phyloP scores from a whole-genome alignment of 2,329 filamentous ascomycete genomes.

The Malbranchea zuffiana region DNA sequence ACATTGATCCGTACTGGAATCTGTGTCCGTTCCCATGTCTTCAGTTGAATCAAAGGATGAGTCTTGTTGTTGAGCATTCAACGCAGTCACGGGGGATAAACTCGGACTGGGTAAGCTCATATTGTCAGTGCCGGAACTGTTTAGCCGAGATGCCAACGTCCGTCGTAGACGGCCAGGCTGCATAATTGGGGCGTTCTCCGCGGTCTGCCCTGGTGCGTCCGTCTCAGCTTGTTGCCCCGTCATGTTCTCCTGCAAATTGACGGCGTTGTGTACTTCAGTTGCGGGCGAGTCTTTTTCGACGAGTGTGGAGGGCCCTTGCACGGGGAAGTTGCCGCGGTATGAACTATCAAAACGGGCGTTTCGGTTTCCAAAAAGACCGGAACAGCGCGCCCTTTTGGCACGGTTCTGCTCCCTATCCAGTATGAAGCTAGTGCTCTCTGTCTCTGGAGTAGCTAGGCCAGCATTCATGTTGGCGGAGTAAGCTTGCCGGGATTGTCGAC shows the following conservation, averaged over 20 bases:
- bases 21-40: conserved; percentile 32
- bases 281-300: too few relatives aligned
- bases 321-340: too few relatives aligned
- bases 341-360: too few relatives aligned
- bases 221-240: too few relatives aligned
- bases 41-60: conserved; percentile 34
- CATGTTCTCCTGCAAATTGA: too few relatives aligned
- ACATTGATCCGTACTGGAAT: conserved; percentile 35
- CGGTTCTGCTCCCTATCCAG: not conserved
- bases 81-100: conserved; percentile 77
- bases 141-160: too few relatives aligned
- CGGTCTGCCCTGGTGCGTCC: too few relatives aligned
- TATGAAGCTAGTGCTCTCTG: conserved; percentile 25
- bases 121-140: conserved; percentile 54
- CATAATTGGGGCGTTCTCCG: too few relatives aligned
- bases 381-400: not conserved
- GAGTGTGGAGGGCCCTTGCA: too few relatives aligned
- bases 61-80: conserved; percentile 43
- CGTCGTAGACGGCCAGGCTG: too few relatives aligned
- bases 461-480: conserved; percentile 20
- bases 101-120: conserved; percentile 90
- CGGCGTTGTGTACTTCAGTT: too few relatives aligned
- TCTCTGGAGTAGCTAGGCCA: conserved; percentile 33
- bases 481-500: conserved; percentile 26
- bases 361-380: too few relatives aligned